Base-by-base conservation (phyloP, 768 basidiomycete genomes). In the Russula lepida region DNA sequence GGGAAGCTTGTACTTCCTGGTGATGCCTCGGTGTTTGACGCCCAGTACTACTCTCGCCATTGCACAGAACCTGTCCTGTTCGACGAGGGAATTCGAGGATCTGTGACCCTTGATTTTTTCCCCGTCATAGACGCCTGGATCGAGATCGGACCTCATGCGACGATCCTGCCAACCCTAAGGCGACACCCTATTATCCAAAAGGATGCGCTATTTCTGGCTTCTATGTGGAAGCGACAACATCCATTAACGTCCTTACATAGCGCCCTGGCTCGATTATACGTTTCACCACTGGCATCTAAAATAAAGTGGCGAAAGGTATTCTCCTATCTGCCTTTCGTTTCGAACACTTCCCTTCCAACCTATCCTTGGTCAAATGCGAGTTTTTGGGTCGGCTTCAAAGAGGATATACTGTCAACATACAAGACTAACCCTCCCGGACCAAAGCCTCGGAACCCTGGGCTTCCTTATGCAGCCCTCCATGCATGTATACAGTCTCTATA, bases 91-190 rank as follows among this genome's bases (percentile, higher is more conserved):
- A 68, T 88, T 2, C 71, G 69, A n/a, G 71, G 77, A 0, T 74
- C 83, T 11, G 32, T 75, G 1, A 63, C 72, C 6, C 62, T 59
- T 15, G 25, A 69, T 13, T 70, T 69, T 17, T 60, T 74, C 28
- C 52, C 67, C 44, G 59, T 68, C 15, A 68, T 76, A 7, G 75
- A 75, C 44, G 76, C 75, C 0, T 88, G 83, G 82, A 74, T 89
- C 8, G 88, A 89, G 69, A 77, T 88, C 46, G 83, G 87, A 2
- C 84, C 87, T 12, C 84, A 87, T 63, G 73, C 81, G 0, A 76
- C 77, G 4, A 77, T 78, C 15, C 72, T 87, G 3, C 79, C 84
- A 0, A 80, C 86, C 79, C 67, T 89, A 9, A 78, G 76, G 68
- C 72, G 75, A 11, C 75, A 74, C 57, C 66, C 73, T 17, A 64